Evolutionary conservation across 805 yeast species (phyloP), one percentile per base, ranked within the genome.

Genomic region (Metschnikowia kofuensis): DNA sequence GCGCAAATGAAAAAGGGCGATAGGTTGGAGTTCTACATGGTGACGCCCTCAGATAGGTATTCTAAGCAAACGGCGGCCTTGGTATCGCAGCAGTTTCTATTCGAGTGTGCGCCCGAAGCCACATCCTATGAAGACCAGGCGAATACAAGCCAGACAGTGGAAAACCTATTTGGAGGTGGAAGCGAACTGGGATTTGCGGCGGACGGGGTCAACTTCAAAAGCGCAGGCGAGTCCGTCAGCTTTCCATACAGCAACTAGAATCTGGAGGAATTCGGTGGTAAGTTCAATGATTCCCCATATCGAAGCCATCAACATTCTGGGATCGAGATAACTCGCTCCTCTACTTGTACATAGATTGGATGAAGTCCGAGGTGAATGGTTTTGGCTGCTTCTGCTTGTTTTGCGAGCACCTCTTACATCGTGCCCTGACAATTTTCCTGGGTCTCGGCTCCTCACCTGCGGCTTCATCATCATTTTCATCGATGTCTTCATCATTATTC

Each of bases 1-100:
- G 84, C 84, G 1, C 58, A 67, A 21, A 57, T 76, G 6, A 47
- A 47, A 2, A 64, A 59, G n/a, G 84, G 84, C n/a, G 76, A 74
- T 53, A 58, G 61, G 35, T 64, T 81, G 37, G 69, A 74, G 51
- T 80, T 81, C 56, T 72, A 52, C 59, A 74, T 73, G 77, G 58
- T 74, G 28, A 69, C 70, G 4, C 77, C 78, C 0, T 51, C 58
- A 2, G 69, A 66, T 39, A 58, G 67, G 39, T 58, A 48, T 37
- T 35, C 42, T 21, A 38, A 27, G 27, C 42, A 6, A 28, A 39
- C 42, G 1, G 29, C 47, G 30, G 44, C 47, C 8, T 40, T 35
- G 27, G 54, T 49, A 7, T 48, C 54, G n/a, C 48, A 45, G 39
- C 51, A 51, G 26, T 38, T 51, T 31, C 45, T 42, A 7, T 66